Conservation (phyloP, 208 protist species). For the Crithidia mellificae region DNA sequence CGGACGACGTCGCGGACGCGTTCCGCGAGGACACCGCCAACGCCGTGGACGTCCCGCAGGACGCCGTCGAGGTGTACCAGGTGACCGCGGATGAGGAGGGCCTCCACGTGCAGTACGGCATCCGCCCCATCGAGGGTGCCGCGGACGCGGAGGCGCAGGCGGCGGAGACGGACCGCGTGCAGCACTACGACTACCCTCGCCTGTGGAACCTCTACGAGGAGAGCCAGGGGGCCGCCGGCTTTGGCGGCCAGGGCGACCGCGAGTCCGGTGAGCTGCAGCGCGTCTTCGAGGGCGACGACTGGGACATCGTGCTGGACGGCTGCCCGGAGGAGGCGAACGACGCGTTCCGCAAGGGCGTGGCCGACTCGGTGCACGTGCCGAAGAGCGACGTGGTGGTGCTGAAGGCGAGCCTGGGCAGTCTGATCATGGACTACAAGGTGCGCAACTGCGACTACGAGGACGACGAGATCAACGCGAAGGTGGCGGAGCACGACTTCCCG, state of each 20-base stretch:
- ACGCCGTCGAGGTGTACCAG: conserved; percentile 30
- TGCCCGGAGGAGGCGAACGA: conserved; percentile 29
- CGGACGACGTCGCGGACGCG: conserved; percentile 29
- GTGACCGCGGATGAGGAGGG: conserved; percentile 30
- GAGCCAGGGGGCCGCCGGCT: conserved; percentile 7
- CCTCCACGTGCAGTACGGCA: conserved; percentile 37
- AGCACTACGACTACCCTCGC: conserved; percentile 39
- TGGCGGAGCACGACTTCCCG: conserved; percentile 35
- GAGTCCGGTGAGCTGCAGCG: conserved; percentile 39
- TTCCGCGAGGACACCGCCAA: conserved; percentile 43
- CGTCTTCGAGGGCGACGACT: conserved; percentile 58
- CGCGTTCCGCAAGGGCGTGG: conserved; percentile 39
- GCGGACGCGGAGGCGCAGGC: conserved; percentile 30
- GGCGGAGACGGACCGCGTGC: conserved; percentile 24
- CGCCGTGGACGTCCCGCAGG: conserved; percentile 23
- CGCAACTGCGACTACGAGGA: conserved; percentile 33
- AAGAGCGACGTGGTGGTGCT: conserved; percentile 36
- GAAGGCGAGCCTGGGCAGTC: conserved; percentile 36
- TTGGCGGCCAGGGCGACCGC: conserved; percentile 25
- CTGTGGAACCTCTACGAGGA: conserved; percentile 44
- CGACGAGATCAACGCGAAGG: conserved; percentile 36
- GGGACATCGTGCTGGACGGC: conserved; percentile 46
- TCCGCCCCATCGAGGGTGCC: conserved; percentile 25
- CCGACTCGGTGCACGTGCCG: conserved; percentile 28
- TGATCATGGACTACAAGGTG: conserved; percentile 56